Evolutionary conservation across 2,329 filamentous ascomycete genomes (phyloP).

Genomic region (Cladobotryum mycophilum): DNA sequence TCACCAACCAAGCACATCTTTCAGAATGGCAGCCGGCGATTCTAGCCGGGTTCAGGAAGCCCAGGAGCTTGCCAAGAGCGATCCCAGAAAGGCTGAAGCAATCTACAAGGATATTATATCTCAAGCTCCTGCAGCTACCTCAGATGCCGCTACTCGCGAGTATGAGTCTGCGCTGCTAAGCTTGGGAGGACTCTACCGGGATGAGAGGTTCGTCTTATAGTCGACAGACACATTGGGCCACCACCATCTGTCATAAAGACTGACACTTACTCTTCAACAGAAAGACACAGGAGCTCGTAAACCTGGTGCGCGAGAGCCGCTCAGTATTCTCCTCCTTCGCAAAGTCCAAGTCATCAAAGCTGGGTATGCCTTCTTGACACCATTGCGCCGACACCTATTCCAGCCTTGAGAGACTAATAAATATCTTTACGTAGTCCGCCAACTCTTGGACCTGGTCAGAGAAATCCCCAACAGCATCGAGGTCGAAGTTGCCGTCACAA

Average conservation of each 20-base stretch:
- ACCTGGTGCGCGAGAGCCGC: slow-evolving; percentile 83
- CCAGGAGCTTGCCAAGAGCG: slow-evolving; percentile 71
- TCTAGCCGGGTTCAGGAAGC: slow-evolving; percentile 75
- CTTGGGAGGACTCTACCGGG: slow-evolving; percentile 86
- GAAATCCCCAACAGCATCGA: slow-evolving; percentile 92
- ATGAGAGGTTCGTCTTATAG: slow-evolving; percentile 60
- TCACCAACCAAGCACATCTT: neutral
- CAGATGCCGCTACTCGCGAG: slow-evolving; percentile 79
- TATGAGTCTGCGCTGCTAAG: slow-evolving; percentile 87
- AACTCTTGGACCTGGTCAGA: slow-evolving; percentile 91
- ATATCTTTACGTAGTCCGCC: slow-evolving; percentile 61
- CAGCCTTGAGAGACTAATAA: neutral
- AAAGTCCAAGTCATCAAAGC: slow-evolving; percentile 97
- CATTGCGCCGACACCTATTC: neutral
- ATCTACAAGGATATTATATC: slow-evolving; percentile 88
- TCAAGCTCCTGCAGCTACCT: slow-evolving; percentile 73
- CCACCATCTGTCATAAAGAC: neutral
- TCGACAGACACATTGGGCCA: neutral
- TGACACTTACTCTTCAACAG: slow-evolving; percentile 36
- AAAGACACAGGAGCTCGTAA: slow-evolving; percentile 77
- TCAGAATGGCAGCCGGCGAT: slow-evolving; percentile 51
- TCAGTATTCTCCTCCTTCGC: slow-evolving; percentile 92
- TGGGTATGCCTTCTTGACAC: slow-evolving; percentile 57
- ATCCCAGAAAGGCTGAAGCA: slow-evolving; percentile 77
- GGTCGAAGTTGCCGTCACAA: slow-evolving; percentile 89